Conservation (phyloP, 1,139 yeast species). For the Nakaseomyces bracarensis region DNA sequence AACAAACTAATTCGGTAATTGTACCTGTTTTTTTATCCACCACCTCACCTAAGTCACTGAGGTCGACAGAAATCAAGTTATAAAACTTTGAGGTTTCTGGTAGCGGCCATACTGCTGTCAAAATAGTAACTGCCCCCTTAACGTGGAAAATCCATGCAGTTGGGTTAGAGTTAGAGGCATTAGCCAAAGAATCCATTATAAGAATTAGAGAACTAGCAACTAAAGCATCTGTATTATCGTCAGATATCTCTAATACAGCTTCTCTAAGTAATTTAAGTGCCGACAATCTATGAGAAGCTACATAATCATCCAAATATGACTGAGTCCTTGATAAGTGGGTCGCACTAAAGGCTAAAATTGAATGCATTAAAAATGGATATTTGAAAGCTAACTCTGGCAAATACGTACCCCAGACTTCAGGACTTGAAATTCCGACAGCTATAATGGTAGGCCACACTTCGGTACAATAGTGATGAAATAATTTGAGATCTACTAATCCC, state of each 20-base stretch:
- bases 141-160: conserved; percentile 97
- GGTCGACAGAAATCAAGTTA: conserved; percentile 69
- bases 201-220: conserved; percentile 85
- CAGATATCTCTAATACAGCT: conserved; percentile 74
- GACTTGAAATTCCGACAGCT: conserved; percentile 82
- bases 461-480: conserved; percentile 82
- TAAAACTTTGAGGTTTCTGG: conserved; percentile 69
- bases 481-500: conserved; percentile 67
- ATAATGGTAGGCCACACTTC: conserved; percentile 82
- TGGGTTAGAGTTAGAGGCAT: conserved; percentile 63
- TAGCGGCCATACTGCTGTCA: conserved; percentile 91
- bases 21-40: conserved; percentile 40
- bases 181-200: conserved; percentile 89
- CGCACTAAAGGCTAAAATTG: conserved; percentile 82
- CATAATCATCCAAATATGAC: conserved; percentile 71
- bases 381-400: conserved; percentile 84
- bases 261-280: conserved; percentile 73
- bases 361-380: conserved; percentile 87
- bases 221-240: conserved; percentile 82
- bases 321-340: conserved; percentile 78
- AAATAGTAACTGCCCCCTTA: conserved; percentile 90
- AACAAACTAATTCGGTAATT: conserved; percentile 63
- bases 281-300: conserved; percentile 80
- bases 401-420: conserved; percentile 78
- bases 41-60: conserved; percentile 72